These are phyloP conservation scores for Neocallimastix lanati DNA, from an alignment of 192 early-diverging fungal species.

Conservation along the genomic window DNA sequence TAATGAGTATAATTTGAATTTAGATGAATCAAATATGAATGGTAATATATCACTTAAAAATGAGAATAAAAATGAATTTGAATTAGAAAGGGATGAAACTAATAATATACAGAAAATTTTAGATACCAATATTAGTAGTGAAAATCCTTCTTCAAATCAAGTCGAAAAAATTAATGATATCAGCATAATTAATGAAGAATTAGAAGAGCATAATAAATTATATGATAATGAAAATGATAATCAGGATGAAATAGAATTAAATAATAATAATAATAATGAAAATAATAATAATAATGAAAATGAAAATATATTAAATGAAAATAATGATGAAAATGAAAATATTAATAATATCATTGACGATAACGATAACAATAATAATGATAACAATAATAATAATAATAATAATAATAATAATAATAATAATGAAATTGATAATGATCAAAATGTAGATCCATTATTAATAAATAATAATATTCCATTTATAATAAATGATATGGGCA, in stretches of 20 bases:
- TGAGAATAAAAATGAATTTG: not conserved
- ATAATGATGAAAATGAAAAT: constrained; percentile 1
- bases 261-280: constrained; percentile 1
- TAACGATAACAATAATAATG: not conserved
- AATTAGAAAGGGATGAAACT: not conserved
- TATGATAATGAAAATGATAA: constrained; percentile 11
- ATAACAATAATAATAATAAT: not conserved
- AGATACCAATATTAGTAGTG: constrained; percentile 1
- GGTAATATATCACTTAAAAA: too few species aligned
- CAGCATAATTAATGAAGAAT: not conserved
- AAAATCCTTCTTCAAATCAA: not conserved
- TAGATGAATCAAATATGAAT: too few species aligned
- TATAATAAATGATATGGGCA: constrained; percentile 6
- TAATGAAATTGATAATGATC: constrained; percentile 33
- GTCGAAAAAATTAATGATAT: not conserved
- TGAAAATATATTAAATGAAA: not conserved
- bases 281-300: constrained; percentile 1
- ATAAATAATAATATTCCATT: constrained; percentile 13
- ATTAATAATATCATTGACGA: not conserved
- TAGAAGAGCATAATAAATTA: not conserved
- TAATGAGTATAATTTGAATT: too few species aligned
- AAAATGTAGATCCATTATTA: constrained; percentile 33
- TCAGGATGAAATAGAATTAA: constrained; percentile 4
- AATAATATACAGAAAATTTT: not conserved
- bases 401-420: constrained; percentile 31